phyloP scores from a whole-genome alignment of 768 basidiomycete genomes.

The Phaeotremella fagi region DNA sequence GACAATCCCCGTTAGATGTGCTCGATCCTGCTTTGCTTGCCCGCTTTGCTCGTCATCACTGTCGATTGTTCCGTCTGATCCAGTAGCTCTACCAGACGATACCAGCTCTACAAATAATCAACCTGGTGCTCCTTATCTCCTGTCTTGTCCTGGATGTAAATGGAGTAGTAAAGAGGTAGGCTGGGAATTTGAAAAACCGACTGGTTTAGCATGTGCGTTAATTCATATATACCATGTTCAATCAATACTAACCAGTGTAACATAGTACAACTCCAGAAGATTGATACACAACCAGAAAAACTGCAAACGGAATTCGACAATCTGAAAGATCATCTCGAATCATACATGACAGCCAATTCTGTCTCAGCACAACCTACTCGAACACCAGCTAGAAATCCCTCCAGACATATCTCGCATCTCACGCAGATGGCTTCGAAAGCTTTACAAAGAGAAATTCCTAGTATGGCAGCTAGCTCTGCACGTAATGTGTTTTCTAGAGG shows the following conservation, averaged over 20 bases:
- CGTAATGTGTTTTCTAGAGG: conserved; percentile 1
- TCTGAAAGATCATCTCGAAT: conserved; percentile 94
- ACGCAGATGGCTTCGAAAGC: conserved; percentile 79
- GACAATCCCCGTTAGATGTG: conserved; percentile 62
- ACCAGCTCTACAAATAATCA: conserved; percentile 19
- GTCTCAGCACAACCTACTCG: conserved; percentile 12
- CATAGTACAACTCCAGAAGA: conserved; percentile 85
- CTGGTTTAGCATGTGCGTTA: conserved; percentile 80
- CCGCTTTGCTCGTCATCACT: conserved; percentile 87
- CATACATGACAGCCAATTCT: conserved; percentile 66
- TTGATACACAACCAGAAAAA: conserved; percentile 76
- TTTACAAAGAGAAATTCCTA: conserved; percentile 68
- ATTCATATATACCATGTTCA: neutral
- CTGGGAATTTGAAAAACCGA: conserved; percentile 92
- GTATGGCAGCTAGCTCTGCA: conserved; percentile 26
- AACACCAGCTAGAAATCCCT: conserved; percentile 9
- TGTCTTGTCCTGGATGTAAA: conserved; percentile 85
- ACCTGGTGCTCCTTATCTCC: conserved; percentile 74
- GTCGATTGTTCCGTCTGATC: conserved; percentile 71
- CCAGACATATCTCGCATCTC: conserved; percentile 48
- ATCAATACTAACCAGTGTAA: conserved; percentile 1
- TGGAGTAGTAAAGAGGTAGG: conserved; percentile 93
- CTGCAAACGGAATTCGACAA: conserved; percentile 75
- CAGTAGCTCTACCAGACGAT: conserved; percentile 54
- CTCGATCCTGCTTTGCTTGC: conserved; percentile 95